Base-by-base conservation (phyloP, 352 stramenopile species). In the Halophytophthora polymorphica region DNA sequence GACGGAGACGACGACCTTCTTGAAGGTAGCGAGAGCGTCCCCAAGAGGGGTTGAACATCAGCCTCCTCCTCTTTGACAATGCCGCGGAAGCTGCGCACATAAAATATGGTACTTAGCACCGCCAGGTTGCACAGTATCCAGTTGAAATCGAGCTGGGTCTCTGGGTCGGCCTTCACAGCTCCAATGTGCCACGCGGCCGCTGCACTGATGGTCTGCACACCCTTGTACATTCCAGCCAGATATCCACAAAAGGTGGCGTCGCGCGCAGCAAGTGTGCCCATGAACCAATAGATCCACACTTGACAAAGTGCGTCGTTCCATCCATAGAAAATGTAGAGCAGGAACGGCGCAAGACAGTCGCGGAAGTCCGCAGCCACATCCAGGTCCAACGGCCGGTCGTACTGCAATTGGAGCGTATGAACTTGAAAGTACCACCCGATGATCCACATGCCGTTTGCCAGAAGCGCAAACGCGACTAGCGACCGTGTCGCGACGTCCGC, bases 211-310 rank as follows among this genome's bases (percentile, higher is more conserved):
- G 68, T 42, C 49, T 95, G 82, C 7, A 89, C 50, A 22, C 58
- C 51, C 51, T 95, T 93, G 67, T 89, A 93, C 29, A 77, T 65
- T 0, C 79, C 81, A 6, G 86, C 67, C 18, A 81, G 75, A 40
- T 78, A 69, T 15, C 66, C 66, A 5, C 57, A 58, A 33, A 38
- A 36, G 6, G 23, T 34, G 3, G 42, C n/a, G 8, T 48, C 42
- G 3, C 42, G 23, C n/a, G 18, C 42, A 31, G 28, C 42, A 22
- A 48, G 33, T 10, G 13, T 25, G 28, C 81, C 77, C 45, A 95
- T 72, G 41, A 88, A 69, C 83, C 86, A 96, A 58, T 91, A 93
- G 41, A 70, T 62, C 62, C 81, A 93, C 5, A 88, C 73, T 37
- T 94, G 81, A 42, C 87, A 85, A 40, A 88, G 50, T 8, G 81